A percentile compares a stretch with the other conserved stretches of the same genome.
These are phyloP conservation scores for Andrographis paniculata DNA, from an alignment of 305 asterid species.

Conservation along the genomic window DNA sequence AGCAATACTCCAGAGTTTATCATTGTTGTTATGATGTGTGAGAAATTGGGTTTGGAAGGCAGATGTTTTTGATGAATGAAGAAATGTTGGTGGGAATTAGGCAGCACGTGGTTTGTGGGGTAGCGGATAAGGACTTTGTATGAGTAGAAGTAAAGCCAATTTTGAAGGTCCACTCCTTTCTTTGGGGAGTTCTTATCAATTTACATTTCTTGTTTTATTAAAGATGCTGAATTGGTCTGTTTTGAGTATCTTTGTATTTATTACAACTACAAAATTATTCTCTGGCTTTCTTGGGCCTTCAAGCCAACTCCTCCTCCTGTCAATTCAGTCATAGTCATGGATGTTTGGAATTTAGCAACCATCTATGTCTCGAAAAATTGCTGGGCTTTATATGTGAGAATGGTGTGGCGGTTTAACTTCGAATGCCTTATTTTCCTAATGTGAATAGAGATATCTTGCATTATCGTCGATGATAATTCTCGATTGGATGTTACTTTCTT, in stretches of 20 bases:
- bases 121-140: slow-evolving; percentile 24
- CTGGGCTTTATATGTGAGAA: too few relatives aligned
- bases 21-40: too few relatives aligned
- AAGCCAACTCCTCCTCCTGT: slow-evolving; percentile 15
- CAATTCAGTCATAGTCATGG: slow-evolving; percentile 17
- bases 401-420: too few relatives aligned
- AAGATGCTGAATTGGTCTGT: slow-evolving; percentile 19
- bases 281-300: slow-evolving; percentile 20
- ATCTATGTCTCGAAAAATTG: not conserved
- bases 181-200: slow-evolving; percentile 20
- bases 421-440: too few relatives aligned
- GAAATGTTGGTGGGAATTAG: slow-evolving; percentile 19
- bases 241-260: slow-evolving; percentile 16
- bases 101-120: slow-evolving; percentile 37
- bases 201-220: slow-evolving; percentile 21
- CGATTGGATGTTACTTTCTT: too few relatives aligned
- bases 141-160: slow-evolving; percentile 37
- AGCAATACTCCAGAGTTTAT: too few relatives aligned
- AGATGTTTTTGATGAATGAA: slow-evolving; percentile 20
- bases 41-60: slow-evolving; percentile 26
- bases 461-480: too few relatives aligned
- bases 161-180: slow-evolving; percentile 27
- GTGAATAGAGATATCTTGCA: too few relatives aligned
- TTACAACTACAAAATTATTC: slow-evolving; percentile 11
- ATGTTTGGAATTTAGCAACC: not conserved